phyloP scores from a whole-genome alignment of 2,329 filamentous ascomycete species.

The Calonectria montana region DNA sequence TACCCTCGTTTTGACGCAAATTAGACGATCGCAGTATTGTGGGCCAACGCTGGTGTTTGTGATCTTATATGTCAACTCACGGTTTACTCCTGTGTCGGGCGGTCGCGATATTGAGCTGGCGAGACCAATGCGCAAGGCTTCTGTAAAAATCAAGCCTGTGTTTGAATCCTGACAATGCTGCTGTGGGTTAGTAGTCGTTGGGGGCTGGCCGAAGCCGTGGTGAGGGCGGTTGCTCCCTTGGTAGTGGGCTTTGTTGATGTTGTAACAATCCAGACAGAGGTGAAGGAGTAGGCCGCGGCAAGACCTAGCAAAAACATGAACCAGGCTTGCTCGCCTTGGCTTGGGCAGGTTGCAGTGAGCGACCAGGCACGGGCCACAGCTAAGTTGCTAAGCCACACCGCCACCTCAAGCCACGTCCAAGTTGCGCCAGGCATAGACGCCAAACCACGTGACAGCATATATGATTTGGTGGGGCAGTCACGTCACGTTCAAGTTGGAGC shows the following conservation, averaged over 20 bases:
- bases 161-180: constrained; percentile 13
- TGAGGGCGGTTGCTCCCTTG: constrained; percentile 44
- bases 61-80: constrained; percentile 13
- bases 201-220: constrained; percentile 46
- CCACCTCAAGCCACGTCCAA: constrained; percentile 2
- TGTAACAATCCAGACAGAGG: constrained; percentile 27
- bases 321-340: not conserved
- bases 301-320: constrained; percentile 38
- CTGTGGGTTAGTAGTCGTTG: constrained; percentile 48
- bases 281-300: constrained; percentile 26
- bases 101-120: not conserved
- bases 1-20: not conserved
- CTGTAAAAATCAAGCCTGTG: constrained; percentile 11
- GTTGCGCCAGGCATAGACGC: constrained; percentile 23
- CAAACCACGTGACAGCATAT: constrained; percentile 47
- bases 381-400: not conserved
- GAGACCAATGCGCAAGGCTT: not conserved
- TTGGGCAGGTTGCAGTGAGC: constrained; percentile 22
- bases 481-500: constrained; percentile 50
- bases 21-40: not conserved
- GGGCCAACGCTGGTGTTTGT: constrained; percentile 1
- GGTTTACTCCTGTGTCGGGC: not conserved
- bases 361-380: constrained; percentile 26
- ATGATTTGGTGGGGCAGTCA: constrained; percentile 46
- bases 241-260: constrained; percentile 48